Percentiles rank a stretch among this genome's conserved stretches.
Evolutionary conservation across 495 filamentous ascomycete genomes (phyloP).

Genomic region (Coniosporium apollinis): DNA sequence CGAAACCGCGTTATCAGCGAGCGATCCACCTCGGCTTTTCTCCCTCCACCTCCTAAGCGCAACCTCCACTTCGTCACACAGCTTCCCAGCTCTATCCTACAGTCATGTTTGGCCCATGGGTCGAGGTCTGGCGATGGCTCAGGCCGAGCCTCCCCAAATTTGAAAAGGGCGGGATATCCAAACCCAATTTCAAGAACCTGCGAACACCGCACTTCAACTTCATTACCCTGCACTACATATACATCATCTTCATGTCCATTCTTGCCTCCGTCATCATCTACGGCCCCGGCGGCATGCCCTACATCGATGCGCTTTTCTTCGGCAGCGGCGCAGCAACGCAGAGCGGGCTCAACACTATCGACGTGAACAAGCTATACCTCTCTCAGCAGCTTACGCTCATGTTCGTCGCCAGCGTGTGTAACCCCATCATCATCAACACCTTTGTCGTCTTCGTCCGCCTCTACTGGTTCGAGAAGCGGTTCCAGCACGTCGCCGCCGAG

Average conservation of each 20-base stretch:
- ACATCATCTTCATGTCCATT: slow-evolving; percentile 53
- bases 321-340: slow-evolving; percentile 68
- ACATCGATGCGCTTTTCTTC: slow-evolving; percentile 85
- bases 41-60: too few relatives aligned
- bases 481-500: slow-evolving; percentile 57
- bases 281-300: slow-evolving; percentile 41
- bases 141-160: slow-evolving; percentile 29
- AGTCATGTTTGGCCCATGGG: slow-evolving; percentile 18
- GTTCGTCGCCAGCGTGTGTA: slow-evolving; percentile 39
- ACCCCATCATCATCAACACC: slow-evolving; percentile 79
- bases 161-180: too few relatives aligned
- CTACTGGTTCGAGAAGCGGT: slow-evolving; percentile 96
- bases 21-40: too few relatives aligned
- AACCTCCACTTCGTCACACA: too few relatives aligned
- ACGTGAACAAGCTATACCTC: slow-evolving; percentile 54
- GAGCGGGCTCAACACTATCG: slow-evolving; percentile 76
- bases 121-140: slow-evolving; percentile 25
- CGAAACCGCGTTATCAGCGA: too few relatives aligned
- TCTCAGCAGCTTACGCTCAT: slow-evolving; percentile 53
- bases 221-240: slow-evolving; percentile 73
- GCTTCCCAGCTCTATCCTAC: too few relatives aligned
- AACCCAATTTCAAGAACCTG: too few relatives aligned
- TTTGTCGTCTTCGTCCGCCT: slow-evolving; percentile 79
- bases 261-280: slow-evolving; percentile 64
- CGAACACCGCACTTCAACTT: slow-evolving; percentile 59